Conservation (phyloP, 495 filamentous ascomycete genomes). For the Lasiosphaeriaceae sp. region DNA sequence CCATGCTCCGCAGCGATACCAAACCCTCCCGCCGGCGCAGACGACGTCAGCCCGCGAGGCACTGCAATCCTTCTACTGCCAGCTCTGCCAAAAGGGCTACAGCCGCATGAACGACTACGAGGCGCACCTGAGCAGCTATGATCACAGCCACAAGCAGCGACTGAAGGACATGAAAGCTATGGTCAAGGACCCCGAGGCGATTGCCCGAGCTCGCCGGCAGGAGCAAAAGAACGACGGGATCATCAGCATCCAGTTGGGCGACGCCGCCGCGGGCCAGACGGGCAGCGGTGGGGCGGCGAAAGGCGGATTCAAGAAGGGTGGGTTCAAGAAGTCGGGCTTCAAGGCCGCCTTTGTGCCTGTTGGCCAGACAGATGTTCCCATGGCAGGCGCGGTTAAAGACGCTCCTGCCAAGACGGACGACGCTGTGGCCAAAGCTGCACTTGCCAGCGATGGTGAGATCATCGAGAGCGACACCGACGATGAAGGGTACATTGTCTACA, state of each 20-base stretch:
- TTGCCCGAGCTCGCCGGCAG: constrained; percentile 60
- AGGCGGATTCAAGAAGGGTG: constrained; percentile 55
- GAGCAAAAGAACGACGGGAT: constrained; percentile 67
- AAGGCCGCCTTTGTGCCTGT: constrained; percentile 50
- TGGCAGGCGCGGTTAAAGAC: constrained; percentile 12
- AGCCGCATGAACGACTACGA: constrained; percentile 67
- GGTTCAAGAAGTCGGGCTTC: constrained; percentile 48
- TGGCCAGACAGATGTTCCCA: constrained; percentile 17
- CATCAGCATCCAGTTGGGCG: constrained; percentile 54
- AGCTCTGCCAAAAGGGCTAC: constrained; percentile 67
- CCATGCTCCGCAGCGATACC: constrained; percentile 43
- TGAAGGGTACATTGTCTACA: constrained; percentile 54
- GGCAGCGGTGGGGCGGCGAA: constrained; percentile 15
- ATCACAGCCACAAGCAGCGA: constrained; percentile 64
- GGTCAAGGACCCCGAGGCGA: constrained; percentile 53
- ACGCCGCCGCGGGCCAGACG: constrained; percentile 18
- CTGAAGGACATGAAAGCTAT: constrained; percentile 66
- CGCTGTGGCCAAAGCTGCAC: constrained; percentile 14
- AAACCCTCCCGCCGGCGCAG: constrained; percentile 54
- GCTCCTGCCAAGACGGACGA: constrained; percentile 11
- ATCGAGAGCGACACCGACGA: constrained; percentile 56
- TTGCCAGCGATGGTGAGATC: constrained; percentile 22
- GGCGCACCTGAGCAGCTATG: constrained; percentile 65
- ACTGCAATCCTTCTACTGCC: constrained; percentile 83
- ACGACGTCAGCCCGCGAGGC: constrained; percentile 86